Evolutionary conservation across 116 monocot genomes (phyloP).

Genomic region (Iris pallida): DNA sequence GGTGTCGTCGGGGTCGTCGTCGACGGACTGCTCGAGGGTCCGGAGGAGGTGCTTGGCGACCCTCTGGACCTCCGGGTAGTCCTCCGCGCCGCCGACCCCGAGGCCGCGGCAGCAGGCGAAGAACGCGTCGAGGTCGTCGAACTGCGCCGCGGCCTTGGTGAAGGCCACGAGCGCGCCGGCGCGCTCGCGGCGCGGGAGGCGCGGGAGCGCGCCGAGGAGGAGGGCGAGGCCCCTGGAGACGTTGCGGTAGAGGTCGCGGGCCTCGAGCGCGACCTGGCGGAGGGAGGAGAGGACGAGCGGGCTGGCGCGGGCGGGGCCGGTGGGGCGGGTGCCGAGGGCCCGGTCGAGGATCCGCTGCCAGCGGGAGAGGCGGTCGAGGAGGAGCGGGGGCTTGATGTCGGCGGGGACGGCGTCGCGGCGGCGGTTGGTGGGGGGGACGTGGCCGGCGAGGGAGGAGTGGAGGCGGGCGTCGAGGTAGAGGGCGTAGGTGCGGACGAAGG

Average conservation of each 20-base stretch:
- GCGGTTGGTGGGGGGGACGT: slow-evolving; percentile 23
- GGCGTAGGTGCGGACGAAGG: slow-evolving; percentile 63
- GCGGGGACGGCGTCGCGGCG: neutral
- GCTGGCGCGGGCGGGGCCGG: slow-evolving; percentile 9
- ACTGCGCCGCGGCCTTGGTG: slow-evolving; percentile 34
- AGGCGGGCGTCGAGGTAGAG: slow-evolving; percentile 60
- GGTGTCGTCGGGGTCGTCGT: neutral
- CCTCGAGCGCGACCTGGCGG: slow-evolving; percentile 9
- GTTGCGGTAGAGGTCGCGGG: slow-evolving; percentile 20
- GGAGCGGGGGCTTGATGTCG: slow-evolving; percentile 8
- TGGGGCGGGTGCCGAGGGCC: slow-evolving; percentile 24
- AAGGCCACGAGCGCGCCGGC: slow-evolving; percentile 15
- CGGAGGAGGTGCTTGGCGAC: slow-evolving; percentile 34
- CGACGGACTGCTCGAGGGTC: slow-evolving; percentile 23
- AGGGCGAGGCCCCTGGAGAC: slow-evolving; percentile 7
- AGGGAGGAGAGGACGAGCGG: slow-evolving; percentile 14
- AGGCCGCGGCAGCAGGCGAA: slow-evolving; percentile 35
- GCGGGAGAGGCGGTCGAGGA: slow-evolving; percentile 10
- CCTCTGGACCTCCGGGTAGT: slow-evolving; percentile 45
- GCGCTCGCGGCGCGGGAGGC: slow-evolving; percentile 10
- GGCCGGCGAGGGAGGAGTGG: slow-evolving; percentile 33
- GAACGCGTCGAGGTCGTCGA: slow-evolving; percentile 41
- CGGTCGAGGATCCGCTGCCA: slow-evolving; percentile 20
- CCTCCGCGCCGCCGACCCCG: slow-evolving; percentile 34
- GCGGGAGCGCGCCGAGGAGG: slow-evolving; percentile 19